Conservation (phyloP, 768 basidiomycete genomes). For the Mycena sanguinolenta region DNA sequence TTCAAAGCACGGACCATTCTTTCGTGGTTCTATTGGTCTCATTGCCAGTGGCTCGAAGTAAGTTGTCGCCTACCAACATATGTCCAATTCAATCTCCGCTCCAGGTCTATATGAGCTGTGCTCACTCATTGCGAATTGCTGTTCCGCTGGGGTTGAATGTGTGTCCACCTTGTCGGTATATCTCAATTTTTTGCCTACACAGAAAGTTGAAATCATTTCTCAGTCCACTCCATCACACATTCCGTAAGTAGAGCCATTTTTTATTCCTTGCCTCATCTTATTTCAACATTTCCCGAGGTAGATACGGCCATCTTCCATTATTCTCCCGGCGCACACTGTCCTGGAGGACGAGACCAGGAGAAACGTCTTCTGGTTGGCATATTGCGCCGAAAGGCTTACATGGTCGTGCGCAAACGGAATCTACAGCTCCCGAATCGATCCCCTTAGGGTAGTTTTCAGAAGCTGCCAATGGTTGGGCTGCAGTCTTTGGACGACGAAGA, state of each 20-base stretch:
- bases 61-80: slow-evolving; percentile 26
- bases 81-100: neutral
- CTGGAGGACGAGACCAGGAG: slow-evolving; percentile 80
- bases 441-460: too few relatives aligned
- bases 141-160: slow-evolving; percentile 81
- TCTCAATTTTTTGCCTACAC: too few relatives aligned
- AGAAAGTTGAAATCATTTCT: neutral
- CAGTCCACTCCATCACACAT: slow-evolving; percentile 71
- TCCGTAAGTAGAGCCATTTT: slow-evolving; percentile 62
- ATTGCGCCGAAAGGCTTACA: slow-evolving; percentile 77
- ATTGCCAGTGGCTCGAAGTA: slow-evolving; percentile 85
- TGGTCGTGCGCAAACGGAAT: slow-evolving; percentile 75
- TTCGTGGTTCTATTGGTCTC: slow-evolving; percentile 82
- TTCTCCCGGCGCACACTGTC: neutral
- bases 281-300: neutral
- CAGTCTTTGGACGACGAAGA: slow-evolving; percentile 80
- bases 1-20: slow-evolving; percentile 70
- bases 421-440: too few relatives aligned
- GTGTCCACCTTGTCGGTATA: slow-evolving; percentile 61
- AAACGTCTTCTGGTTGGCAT: slow-evolving; percentile 82
- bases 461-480: too few relatives aligned
- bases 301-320: slow-evolving; percentile 45
- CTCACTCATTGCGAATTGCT: slow-evolving; percentile 67
- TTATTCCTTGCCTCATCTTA: slow-evolving; percentile 52
- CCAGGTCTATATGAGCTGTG: slow-evolving; percentile 73